phyloP scores from a whole-genome alignment of 768 basidiomycete species.

The Daedaleopsis sinensis region DNA sequence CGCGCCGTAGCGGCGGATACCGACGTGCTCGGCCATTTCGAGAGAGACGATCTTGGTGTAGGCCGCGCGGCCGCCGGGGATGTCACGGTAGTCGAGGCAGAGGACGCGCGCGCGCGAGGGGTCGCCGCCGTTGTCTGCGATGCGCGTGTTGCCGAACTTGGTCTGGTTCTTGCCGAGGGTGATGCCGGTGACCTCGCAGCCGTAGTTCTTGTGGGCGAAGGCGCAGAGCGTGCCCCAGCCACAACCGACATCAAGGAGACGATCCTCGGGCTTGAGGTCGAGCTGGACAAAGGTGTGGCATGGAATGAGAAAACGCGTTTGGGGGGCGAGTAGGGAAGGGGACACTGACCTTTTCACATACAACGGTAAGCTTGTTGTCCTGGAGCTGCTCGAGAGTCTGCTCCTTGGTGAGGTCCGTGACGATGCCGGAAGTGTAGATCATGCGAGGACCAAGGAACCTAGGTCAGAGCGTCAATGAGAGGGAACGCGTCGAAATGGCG shows the following conservation, averaged over 20 bases:
- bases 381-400: conserved; percentile 94
- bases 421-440: conserved; percentile 96
- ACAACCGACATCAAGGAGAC: conserved; percentile 83
- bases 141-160: conserved; percentile 88
- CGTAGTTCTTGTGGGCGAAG: conserved; percentile 96
- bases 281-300: conserved; percentile 43
- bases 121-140: conserved; percentile 63
- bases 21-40: conserved; percentile 99
- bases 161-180: conserved; percentile 92
- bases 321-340: background rate
- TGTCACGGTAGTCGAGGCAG: conserved; percentile 92
- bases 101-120: conserved; percentile 83
- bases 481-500: background rate
- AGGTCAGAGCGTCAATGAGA: conserved; percentile 1
- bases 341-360: conserved; percentile 74
- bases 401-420: conserved; percentile 65
- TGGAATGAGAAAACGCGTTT: background rate
- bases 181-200: conserved; percentile 94
- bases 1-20: conserved; percentile 85
- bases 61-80: conserved; percentile 71
- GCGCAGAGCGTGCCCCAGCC: conserved; percentile 97
- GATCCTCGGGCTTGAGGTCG: conserved; percentile 83
- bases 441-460: conserved; percentile 95
- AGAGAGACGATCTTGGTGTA: conserved; percentile 95
- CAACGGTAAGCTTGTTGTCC: conserved; percentile 96